A percentile compares a stretch with the other conserved stretches of the same genome.
Conservation (phyloP, 805 yeast species). For the Candida maesae region DNA sequence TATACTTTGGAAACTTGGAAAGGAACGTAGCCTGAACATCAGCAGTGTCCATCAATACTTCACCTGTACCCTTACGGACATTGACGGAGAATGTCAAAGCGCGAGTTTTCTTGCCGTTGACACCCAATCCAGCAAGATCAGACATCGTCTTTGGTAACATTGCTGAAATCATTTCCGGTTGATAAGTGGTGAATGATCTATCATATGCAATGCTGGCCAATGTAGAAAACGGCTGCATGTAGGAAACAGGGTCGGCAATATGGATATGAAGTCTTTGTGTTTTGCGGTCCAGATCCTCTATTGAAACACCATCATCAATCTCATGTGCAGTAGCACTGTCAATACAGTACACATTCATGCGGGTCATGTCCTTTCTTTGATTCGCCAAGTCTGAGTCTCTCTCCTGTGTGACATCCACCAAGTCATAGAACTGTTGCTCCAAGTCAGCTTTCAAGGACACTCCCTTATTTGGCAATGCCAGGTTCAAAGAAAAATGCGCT, state of each 20-base stretch:
- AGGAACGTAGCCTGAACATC: conserved; percentile 40
- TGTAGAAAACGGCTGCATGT: conserved; percentile 33
- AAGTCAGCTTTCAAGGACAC: conserved; percentile 40
- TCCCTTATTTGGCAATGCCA: conserved; percentile 41
- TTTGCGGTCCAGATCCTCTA: conserved; percentile 32
- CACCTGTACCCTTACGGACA: conserved; percentile 26
- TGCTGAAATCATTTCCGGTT: conserved; percentile 60
- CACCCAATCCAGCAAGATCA: conserved; percentile 48
- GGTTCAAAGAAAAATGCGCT: conserved; percentile 42
- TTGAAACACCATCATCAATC: conserved; percentile 88
- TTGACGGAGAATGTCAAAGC: conserved; percentile 42
- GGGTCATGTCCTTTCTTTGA: conserved; percentile 38
- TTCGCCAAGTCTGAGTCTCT: conserved; percentile 15
- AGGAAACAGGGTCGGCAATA: conserved; percentile 85
- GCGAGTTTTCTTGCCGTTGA: conserved; percentile 38
- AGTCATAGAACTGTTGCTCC: conserved; percentile 40
- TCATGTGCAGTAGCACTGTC: conserved; percentile 81
- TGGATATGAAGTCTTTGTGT: conserved; percentile 56
- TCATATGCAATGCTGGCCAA: conserved; percentile 55
- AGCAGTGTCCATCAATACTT: conserved; percentile 24
- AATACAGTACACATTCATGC: conserved; percentile 69
- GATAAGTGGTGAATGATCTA: conserved; percentile 64
- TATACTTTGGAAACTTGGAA: conserved; percentile 45
- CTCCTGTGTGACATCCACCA: conserved; percentile 25
- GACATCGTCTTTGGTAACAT: conserved; percentile 67